Evolutionary conservation across 2,329 filamentous ascomycete genomes (phyloP), one percentile per base, ranked within the genome.

Genomic region (Fusarium sp.): DNA sequence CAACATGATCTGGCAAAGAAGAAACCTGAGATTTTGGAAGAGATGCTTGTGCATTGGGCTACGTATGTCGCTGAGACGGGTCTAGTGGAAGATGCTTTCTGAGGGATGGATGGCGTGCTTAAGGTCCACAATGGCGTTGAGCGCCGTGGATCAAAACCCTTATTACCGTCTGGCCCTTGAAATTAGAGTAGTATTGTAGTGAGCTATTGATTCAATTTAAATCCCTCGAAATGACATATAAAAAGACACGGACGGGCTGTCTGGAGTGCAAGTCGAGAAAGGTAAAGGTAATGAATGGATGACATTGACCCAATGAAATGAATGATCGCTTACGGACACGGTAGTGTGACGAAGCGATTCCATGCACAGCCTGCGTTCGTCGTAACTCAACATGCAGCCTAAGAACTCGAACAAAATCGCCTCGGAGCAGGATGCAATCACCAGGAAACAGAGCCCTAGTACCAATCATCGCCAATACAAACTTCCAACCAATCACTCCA

Each of bases 11-110:
- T 69, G 0, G 49, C 64, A 0, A 32, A 46, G 12, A 12, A 53
- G 8, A 26, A 41, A 8, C 37, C 64, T 8, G 64, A 69, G 17
- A 32, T 69, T 13, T 41, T 70, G 33, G 60, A 65, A 13, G 57
- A 60, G 44, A 38, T 60, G 57, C 40, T 60, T 3, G 57, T 55
- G 7, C 57, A 60, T 14, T 60, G 57, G 57, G 49, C 49, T 7
- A 55, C 32, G 32, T 60, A 60, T 10, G 57, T 55, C 44, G 57
- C 49, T 26, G 57, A 60, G 57, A 55, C 38, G 23, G 57, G 57
- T 11, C 11, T 60, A 60, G 57, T 60, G 13, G 56, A 59, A 33
- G 46, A 59, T 23, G 46, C 45, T 20, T 59, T 59, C 27, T 59
- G 27, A 27, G 37, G 4, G 20, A 59, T 1, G 3, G 45, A 59